Evolutionary conservation across 169 alveolate species (phyloP).

Genomic region (Sarcocystis neurona): DNA sequence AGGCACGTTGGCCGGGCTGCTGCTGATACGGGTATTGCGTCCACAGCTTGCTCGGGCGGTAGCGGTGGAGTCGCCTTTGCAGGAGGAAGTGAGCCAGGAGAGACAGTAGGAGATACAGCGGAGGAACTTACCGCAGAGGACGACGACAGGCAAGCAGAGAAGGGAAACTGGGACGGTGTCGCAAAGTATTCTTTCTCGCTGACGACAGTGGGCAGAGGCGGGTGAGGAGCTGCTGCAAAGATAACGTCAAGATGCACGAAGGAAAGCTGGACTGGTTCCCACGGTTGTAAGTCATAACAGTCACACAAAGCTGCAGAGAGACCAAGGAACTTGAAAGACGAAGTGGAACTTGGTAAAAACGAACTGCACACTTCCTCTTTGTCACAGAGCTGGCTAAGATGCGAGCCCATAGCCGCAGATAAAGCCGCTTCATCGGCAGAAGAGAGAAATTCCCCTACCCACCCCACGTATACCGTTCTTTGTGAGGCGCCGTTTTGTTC

Average conservation of each 20-base stretch:
- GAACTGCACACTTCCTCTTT: not conserved
- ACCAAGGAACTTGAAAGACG: not conserved
- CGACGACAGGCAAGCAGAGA: too few species aligned
- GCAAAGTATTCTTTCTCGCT: too few species aligned
- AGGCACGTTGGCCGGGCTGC: too few species aligned
- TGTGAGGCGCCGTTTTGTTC: not conserved
- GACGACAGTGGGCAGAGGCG: not conserved
- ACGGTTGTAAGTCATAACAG: slow-evolving; percentile 1
- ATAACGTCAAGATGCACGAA: not conserved
- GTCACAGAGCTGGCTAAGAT: not conserved
- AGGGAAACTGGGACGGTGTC: too few species aligned
- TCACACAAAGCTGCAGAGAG: slow-evolving; percentile 1
- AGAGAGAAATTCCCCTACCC: slow-evolving; percentile 31
- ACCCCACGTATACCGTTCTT: not conserved
- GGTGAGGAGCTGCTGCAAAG: not conserved
- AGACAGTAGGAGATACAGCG: not conserved
- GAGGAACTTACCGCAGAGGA: too few species aligned
- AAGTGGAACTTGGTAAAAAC: not conserved
- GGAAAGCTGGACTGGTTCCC: not conserved
- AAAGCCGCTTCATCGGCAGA: not conserved
- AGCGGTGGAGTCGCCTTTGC: too few species aligned
- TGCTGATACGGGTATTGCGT: too few species aligned
- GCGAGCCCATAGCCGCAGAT: not conserved
- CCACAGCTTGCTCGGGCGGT: too few species aligned
- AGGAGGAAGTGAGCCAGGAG: not conserved